A percentile compares a stretch with the other conserved stretches of the same genome.
Conservation (phyloP, 257 asterid genomes). For the Penstemon barbatus region DNA sequence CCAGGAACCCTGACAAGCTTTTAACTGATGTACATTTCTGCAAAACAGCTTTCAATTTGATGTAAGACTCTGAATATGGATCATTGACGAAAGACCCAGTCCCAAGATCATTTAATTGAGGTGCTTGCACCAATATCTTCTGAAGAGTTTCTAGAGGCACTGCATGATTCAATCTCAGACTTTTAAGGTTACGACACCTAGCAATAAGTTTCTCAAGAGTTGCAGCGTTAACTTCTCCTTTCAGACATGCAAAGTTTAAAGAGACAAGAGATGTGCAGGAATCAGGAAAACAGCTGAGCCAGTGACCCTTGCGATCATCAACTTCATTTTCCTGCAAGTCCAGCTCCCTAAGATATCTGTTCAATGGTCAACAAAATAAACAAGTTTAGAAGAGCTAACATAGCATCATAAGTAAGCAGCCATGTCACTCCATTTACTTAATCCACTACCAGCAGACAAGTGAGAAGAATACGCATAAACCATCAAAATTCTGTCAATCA, state of each 20-base stretch:
- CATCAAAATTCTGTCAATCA: neutral
- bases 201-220: slow-evolving; percentile 78
- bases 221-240: slow-evolving; percentile 67
- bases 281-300: slow-evolving; percentile 85
- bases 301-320: slow-evolving; percentile 79
- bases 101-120: slow-evolving; percentile 72
- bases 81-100: slow-evolving; percentile 59
- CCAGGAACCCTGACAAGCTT: slow-evolving; percentile 77
- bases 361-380: slow-evolving; percentile 7
- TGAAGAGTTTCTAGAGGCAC: slow-evolving; percentile 67
- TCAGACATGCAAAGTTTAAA: slow-evolving; percentile 78
- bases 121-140: slow-evolving; percentile 64
- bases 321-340: slow-evolving; percentile 81
- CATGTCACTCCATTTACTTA: neutral
- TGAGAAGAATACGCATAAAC: neutral
- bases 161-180: slow-evolving; percentile 63
- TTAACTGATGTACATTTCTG: slow-evolving; percentile 52
- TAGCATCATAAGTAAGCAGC: neutral
- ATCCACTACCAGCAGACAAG: neutral
- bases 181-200: slow-evolving; percentile 58
- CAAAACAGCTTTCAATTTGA: slow-evolving; percentile 45
- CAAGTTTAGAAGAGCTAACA: neutral
- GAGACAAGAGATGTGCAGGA: slow-evolving; percentile 73
- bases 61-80: slow-evolving; percentile 51
- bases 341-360: slow-evolving; percentile 73